Conservation (phyloP, 2,329 filamentous ascomycete species). For the Ophiostoma ips region DNA sequence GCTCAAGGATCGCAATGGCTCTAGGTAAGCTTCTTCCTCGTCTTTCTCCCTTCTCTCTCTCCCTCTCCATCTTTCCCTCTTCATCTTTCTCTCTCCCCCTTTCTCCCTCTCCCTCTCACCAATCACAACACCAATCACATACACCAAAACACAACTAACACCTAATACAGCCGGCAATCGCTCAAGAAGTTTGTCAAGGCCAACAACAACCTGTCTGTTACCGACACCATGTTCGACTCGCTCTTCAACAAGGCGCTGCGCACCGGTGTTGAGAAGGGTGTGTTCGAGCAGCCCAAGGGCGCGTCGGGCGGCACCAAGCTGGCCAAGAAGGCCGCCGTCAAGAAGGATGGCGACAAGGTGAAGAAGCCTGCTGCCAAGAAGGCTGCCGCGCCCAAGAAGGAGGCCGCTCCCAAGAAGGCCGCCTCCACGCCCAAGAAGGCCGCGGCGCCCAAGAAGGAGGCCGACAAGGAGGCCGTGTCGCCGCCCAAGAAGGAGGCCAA, state of each 20-base stretch:
- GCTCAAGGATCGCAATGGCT: constrained; percentile 51
- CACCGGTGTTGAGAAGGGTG: constrained; percentile 70
- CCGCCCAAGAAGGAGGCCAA: constrained; percentile 20
- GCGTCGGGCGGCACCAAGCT: constrained; percentile 87
- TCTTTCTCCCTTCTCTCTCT: constrained; percentile 10
- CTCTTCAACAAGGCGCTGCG: constrained; percentile 81
- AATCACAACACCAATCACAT: too few relatives aligned
- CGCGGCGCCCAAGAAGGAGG: constrained; percentile 17
- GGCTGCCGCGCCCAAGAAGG: constrained; percentile 19
- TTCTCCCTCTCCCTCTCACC: neutral
- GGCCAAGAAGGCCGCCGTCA: constrained; percentile 53
- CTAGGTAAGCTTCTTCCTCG: constrained; percentile 25
- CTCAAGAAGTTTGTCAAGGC: constrained; percentile 48
- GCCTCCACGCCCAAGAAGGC: constrained; percentile 30
- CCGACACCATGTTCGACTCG: constrained; percentile 46
- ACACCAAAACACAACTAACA: constrained; percentile 20
- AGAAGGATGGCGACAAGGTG: constrained; percentile 21
- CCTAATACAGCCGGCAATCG: constrained; percentile 34
- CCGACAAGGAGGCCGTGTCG: constrained; percentile 19
- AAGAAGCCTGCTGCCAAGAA: constrained; percentile 20
- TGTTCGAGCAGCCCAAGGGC: constrained; percentile 84
- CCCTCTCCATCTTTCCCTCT: constrained; percentile 1
- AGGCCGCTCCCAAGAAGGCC: constrained; percentile 28
- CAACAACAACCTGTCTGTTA: constrained; percentile 35
- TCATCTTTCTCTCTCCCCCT: constrained; percentile 9